Conservation (phyloP, 192 early-diverging fungal genomes). For the Gigaspora rosea region DNA sequence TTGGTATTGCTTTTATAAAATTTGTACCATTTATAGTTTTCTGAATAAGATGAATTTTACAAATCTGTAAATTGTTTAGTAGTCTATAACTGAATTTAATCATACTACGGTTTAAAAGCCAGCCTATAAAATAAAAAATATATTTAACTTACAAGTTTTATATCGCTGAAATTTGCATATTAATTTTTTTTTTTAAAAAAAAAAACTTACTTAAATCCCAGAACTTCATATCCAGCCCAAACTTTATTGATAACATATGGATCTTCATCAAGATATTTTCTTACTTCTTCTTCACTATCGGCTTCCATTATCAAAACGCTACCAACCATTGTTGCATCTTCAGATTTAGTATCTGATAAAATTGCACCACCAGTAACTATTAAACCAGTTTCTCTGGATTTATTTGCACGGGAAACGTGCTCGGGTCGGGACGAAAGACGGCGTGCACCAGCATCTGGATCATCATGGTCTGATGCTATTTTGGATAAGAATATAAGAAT, state of each 20-base stretch:
- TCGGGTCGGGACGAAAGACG: slow-evolving; percentile 41
- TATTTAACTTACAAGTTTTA: no score
- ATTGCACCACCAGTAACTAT: slow-evolving; percentile 55
- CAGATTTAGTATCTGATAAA: slow-evolving; percentile 45
- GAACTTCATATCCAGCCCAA: slow-evolving; percentile 55
- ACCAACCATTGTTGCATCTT: slow-evolving; percentile 49
- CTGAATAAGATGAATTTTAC: no score
- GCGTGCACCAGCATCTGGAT: slow-evolving; percentile 46
- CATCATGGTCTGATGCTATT: slow-evolving; percentile 53
- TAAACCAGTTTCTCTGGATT: slow-evolving; percentile 36
- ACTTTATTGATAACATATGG: slow-evolving; percentile 54
- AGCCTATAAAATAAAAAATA: no score
- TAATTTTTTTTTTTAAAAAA: no score
- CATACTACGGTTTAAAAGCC: no score
- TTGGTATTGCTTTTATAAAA: no score
- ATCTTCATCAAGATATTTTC: slow-evolving; percentile 48
- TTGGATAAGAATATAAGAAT: no score
- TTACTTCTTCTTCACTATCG: slow-evolving; percentile 46
- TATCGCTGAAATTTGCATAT: no score
- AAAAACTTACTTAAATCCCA: slow-evolving; percentile 35
- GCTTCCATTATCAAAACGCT: slow-evolving; percentile 55
- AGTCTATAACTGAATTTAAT: no score
- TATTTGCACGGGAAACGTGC: slow-evolving; percentile 40
- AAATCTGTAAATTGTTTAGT: no score
- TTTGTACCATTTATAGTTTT: no score